A percentile compares a stretch with the other conserved stretches of the same genome.
Evolutionary conservation across 257 asterid genomes (phyloP).

Genomic region (Leonotis leonurus): DNA sequence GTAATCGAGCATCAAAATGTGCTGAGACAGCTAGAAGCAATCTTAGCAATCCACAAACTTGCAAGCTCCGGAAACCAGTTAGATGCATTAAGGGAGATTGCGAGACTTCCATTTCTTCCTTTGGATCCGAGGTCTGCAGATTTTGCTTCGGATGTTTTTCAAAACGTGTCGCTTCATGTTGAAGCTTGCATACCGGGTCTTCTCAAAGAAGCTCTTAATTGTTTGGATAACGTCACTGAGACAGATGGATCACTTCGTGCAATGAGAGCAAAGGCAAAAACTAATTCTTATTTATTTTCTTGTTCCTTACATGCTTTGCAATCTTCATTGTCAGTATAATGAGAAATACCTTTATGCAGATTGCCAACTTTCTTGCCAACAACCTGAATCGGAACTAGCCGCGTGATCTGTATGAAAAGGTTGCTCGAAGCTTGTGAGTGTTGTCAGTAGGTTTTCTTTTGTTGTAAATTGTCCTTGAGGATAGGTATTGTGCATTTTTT

Average conservation of each 20-base stretch:
- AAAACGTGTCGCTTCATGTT: conserved; percentile 66
- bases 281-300: background rate
- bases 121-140: conserved; percentile 75
- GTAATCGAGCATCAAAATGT: conserved; percentile 81
- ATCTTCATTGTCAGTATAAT: background rate
- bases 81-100: conserved; percentile 85
- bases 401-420: conserved; percentile 80
- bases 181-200: conserved; percentile 90
- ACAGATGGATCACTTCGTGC: conserved; percentile 90
- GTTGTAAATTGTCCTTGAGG: conserved; percentile 8
- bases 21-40: conserved; percentile 85
- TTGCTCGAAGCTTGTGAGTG: conserved; percentile 70
- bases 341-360: conserved; percentile 40
- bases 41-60: conserved; percentile 65
- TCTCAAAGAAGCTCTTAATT: conserved; percentile 76
- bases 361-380: conserved; percentile 84
- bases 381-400: conserved; percentile 86
- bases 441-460: background rate
- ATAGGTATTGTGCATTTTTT: conserved; percentile 1
- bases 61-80: conserved; percentile 56
- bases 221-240: conserved; percentile 71
- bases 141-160: conserved; percentile 39
- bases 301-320: background rate
- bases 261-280: conserved; percentile 69
- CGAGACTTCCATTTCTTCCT: conserved; percentile 92